These are phyloP conservation scores for Spirogloea muscicola DNA, from an alignment of 139 green algal genomes.

Conservation along the genomic window DNA sequence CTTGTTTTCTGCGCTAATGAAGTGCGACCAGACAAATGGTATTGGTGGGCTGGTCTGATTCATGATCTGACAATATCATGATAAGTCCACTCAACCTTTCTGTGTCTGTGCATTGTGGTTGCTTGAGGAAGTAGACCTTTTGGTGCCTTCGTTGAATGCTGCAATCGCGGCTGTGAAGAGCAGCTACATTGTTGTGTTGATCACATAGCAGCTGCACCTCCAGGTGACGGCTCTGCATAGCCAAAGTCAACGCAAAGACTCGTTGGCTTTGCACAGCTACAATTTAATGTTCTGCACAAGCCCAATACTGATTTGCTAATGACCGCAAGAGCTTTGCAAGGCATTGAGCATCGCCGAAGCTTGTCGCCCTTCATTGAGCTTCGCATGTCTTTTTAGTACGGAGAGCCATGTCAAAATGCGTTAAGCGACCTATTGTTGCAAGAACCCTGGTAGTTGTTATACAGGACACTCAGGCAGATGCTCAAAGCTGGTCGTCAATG, in stretches of 20 bases:
- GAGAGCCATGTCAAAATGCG: too few species aligned
- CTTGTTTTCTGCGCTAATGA: too few species aligned
- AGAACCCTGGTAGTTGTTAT: neutral
- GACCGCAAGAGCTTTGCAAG: neutral
- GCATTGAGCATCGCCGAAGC: neutral
- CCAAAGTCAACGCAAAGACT: constrained; percentile 44
- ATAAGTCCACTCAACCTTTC: too few species aligned
- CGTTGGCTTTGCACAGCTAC: neutral
- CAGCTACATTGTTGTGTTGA: constrained; percentile 78
- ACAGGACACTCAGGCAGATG: neutral
- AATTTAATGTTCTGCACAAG: neutral
- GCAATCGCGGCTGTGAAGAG: constrained; percentile 88
- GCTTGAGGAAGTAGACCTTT: constrained; percentile 80
- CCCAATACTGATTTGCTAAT: neutral
- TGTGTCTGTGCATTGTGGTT: too few species aligned
- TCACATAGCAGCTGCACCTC: constrained; percentile 96
- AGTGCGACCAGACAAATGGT: too few species aligned
- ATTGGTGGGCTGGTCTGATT: too few species aligned
- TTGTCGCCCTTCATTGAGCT: too few species aligned
- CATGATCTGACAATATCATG: too few species aligned
- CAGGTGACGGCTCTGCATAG: constrained; percentile 67
- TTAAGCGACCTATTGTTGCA: too few species aligned
- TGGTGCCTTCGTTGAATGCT: constrained; percentile 92
- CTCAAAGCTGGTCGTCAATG: neutral
- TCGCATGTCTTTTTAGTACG: too few species aligned